Percentiles rank a stretch among this genome's conserved stretches.
These are phyloP conservation scores for Trichosporon sp. DNA, from an alignment of 1,284 basidiomycete genomes.

Conservation along the genomic window DNA sequence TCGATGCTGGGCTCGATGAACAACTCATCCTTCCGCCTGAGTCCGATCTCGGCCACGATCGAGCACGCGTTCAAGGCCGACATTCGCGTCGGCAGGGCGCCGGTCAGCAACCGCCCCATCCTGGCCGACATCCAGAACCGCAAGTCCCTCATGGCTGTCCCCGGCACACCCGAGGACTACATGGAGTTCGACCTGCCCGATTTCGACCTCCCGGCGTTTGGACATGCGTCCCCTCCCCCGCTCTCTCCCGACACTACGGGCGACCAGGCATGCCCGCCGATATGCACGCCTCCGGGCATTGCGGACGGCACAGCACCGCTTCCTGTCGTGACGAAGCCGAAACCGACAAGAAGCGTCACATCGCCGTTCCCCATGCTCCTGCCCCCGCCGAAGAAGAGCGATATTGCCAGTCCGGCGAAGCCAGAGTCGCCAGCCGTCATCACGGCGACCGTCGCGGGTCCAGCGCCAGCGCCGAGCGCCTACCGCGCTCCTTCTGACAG, in stretches of 20 bases:
- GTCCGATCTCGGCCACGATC: slow-evolving; percentile 9
- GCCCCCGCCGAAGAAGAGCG: neutral
- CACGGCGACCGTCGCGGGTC: neutral
- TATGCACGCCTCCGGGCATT: neutral
- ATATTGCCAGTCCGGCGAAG: neutral
- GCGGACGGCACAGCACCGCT: slow-evolving; percentile 1
- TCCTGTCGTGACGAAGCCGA: neutral
- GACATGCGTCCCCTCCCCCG: neutral
- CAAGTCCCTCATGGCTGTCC: slow-evolving; percentile 9
- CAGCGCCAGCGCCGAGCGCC: neutral
- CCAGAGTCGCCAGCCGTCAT: slow-evolving; percentile 4
- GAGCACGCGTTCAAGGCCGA: slow-evolving; percentile 16
- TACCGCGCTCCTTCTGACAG: neutral
- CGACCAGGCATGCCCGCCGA: slow-evolving; percentile 7
- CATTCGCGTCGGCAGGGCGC: slow-evolving; percentile 10
- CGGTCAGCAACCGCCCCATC: neutral
- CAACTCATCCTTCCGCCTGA: slow-evolving; percentile 9
- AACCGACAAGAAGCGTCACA: neutral
- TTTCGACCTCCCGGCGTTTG: neutral
- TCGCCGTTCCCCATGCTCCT: neutral
- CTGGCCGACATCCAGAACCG: slow-evolving; percentile 13
- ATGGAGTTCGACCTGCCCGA: slow-evolving; percentile 9
- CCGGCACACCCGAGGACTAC: neutral
- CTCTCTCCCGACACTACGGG: slow-evolving; percentile 4
- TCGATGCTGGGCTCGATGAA: slow-evolving; percentile 5